Conservation (phyloP, 176 grass and related monocot genomes). For the Sorghum bicolor region DNA sequence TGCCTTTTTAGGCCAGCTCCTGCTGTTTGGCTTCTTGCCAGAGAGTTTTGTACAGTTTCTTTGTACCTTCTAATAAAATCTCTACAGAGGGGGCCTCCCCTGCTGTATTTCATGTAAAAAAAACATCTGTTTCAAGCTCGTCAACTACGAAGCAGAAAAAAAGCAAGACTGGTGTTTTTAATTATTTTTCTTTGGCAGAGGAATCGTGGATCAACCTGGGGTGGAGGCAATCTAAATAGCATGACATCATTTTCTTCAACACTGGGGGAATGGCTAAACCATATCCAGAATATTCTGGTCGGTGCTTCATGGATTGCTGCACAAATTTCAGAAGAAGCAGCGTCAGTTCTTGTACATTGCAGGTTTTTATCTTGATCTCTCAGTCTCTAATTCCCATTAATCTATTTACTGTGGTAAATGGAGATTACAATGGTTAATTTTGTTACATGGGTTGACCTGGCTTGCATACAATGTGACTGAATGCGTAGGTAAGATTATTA, state of each 20-base stretch:
- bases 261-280: conserved; percentile 89
- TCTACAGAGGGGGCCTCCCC: no score
- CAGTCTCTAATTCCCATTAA: conserved; percentile 22
- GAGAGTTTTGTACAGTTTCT: no score
- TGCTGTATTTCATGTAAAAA: no score
- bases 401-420: conserved; percentile 6
- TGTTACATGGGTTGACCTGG: not conserved
- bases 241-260: conserved; percentile 92
- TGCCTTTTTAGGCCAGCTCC: no score
- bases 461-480: conserved; percentile 9
- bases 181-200: conserved; percentile 37
- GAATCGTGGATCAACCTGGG: conserved; percentile 94
- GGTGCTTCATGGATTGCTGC: conserved; percentile 99
- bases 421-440: not conserved
- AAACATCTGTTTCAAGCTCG: not conserved
- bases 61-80: no score
- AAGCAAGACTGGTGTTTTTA: not conserved
- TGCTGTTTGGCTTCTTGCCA: no score
- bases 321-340: conserved; percentile 68
- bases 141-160: not conserved
- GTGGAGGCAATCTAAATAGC: conserved; percentile 93
- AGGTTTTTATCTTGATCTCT: conserved; percentile 47
- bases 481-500: not conserved
- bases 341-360: conserved; percentile 98
- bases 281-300: conserved; percentile 89